Evolutionary conservation across 2,329 filamentous ascomycete genomes (phyloP).

Genomic region (Ophiocordyceps sinensis): DNA sequence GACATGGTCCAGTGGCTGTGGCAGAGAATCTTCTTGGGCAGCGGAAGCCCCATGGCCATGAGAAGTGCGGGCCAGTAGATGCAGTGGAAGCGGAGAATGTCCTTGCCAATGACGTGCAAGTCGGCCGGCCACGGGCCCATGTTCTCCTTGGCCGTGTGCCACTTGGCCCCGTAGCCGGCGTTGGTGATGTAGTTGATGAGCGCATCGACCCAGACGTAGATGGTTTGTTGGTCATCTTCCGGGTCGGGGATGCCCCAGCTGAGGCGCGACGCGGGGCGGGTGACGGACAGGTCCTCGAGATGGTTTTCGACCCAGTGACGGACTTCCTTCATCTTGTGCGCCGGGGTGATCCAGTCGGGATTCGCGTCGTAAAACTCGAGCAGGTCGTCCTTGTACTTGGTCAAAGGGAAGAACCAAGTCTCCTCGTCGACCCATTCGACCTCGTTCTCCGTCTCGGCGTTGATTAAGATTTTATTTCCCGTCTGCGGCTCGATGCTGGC

Average conservation of each 20-base stretch:
- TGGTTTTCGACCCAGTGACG: conserved; percentile 61
- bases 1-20: conserved; percentile 96
- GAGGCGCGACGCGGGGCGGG: conserved; percentile 62
- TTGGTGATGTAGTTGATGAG: conserved; percentile 87
- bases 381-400: conserved; percentile 63
- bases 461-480: conserved; percentile 69
- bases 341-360: conserved; percentile 62
- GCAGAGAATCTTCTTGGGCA: conserved; percentile 67
- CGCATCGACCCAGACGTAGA: conserved; percentile 97
- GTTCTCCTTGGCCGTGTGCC: conserved; percentile 49
- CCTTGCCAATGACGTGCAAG: conserved; percentile 87
- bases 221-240: conserved; percentile 70
- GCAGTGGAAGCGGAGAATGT: conserved; percentile 91
- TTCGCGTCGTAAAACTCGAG: conserved; percentile 69
- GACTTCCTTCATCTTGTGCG: conserved; percentile 61
- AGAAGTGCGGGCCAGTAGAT: conserved; percentile 97
- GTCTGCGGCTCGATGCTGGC: conserved; percentile 64
- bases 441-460: conserved; percentile 75
- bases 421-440: conserved; percentile 90
- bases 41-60: conserved; percentile 68
- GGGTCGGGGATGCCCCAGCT: conserved; percentile 85
- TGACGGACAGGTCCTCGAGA: conserved; percentile 79
- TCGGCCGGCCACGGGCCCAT: conserved; percentile 75
- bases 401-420: conserved; percentile 92
- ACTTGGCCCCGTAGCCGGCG: conserved; percentile 52